These are phyloP conservation scores for Acacia pycnantha DNA, from an alignment of 331 rosid species.

Conservation along the genomic window DNA sequence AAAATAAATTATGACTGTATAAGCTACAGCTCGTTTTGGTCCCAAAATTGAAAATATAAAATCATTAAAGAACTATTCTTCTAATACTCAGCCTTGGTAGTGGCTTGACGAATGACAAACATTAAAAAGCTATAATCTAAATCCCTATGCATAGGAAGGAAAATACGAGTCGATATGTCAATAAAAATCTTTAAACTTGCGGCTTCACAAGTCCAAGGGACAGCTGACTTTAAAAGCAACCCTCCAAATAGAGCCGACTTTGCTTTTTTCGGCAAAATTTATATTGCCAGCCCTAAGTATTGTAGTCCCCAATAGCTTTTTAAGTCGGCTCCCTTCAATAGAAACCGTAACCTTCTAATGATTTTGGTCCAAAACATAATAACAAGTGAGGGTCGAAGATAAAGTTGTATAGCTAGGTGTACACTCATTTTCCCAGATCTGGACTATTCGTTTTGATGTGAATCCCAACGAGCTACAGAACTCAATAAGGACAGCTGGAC, in stretches of 20 bases:
- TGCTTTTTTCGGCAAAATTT: neutral
- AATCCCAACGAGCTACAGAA: neutral
- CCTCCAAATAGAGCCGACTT: neutral
- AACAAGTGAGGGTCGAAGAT: neutral
- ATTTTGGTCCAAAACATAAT: conserved; percentile 12
- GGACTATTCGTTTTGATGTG: neutral
- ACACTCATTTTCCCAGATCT: neutral
- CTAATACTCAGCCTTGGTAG: neutral
- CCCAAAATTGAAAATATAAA: neutral
- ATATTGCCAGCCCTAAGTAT: neutral
- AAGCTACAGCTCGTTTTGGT: neutral
- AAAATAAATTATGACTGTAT: neutral
- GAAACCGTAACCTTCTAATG: neutral
- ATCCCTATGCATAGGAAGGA: neutral
- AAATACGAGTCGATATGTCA: neutral
- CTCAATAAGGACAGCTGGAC: too few species aligned
- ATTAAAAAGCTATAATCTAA: neutral
- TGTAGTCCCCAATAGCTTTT: neutral
- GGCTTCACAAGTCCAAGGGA: neutral
- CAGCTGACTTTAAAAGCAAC: neutral
- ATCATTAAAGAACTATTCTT: neutral
- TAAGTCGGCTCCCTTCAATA: conserved; percentile 1
- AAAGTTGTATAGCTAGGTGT: neutral
- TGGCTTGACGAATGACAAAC: neutral
- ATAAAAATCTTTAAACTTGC: too few species aligned